phyloP scores from a whole-genome alignment of 78 protist genomes.

The Dictyostelium brefeldianum region DNA sequence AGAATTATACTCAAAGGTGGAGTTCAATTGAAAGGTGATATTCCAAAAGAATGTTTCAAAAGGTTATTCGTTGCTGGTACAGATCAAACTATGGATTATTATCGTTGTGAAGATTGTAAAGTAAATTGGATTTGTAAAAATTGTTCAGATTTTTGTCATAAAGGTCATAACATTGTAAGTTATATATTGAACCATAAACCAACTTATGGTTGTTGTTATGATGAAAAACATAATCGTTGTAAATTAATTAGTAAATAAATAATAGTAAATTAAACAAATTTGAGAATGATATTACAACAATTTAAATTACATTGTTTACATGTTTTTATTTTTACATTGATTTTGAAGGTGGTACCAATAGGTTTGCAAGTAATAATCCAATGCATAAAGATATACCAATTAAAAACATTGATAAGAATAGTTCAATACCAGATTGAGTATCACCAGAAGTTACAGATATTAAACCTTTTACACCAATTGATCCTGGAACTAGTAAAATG shows the following conservation, averaged over 20 bases:
- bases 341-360: slow-evolving; percentile 58
- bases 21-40: slow-evolving; percentile 33
- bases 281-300: too few species aligned
- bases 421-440: slow-evolving; percentile 8
- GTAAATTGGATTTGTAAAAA: slow-evolving; percentile 68
- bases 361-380: slow-evolving; percentile 66
- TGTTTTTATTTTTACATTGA: slow-evolving; percentile 15
- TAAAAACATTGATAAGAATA: slow-evolving; percentile 60
- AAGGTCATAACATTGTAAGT: slow-evolving; percentile 36
- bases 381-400: slow-evolving; percentile 36
- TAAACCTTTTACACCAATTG: slow-evolving; percentile 68
- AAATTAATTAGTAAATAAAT: slow-evolving; percentile 13
- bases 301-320: too few species aligned
- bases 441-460: slow-evolving; percentile 42
- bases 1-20: slow-evolving; percentile 52
- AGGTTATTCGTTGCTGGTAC: slow-evolving; percentile 17
- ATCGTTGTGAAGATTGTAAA: slow-evolving; percentile 39
- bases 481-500: slow-evolving; percentile 69
- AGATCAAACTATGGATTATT: slow-evolving; percentile 48
- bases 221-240: slow-evolving; percentile 35
- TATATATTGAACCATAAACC: slow-evolving; percentile 41
- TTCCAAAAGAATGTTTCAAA: slow-evolving; percentile 60
- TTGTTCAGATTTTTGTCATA: slow-evolving; percentile 63
- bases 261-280: neutral
- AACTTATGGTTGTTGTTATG: slow-evolving; percentile 66